phyloP scores from a whole-genome alignment of 441 rosid genomes.

The Erodium moschatum region DNA sequence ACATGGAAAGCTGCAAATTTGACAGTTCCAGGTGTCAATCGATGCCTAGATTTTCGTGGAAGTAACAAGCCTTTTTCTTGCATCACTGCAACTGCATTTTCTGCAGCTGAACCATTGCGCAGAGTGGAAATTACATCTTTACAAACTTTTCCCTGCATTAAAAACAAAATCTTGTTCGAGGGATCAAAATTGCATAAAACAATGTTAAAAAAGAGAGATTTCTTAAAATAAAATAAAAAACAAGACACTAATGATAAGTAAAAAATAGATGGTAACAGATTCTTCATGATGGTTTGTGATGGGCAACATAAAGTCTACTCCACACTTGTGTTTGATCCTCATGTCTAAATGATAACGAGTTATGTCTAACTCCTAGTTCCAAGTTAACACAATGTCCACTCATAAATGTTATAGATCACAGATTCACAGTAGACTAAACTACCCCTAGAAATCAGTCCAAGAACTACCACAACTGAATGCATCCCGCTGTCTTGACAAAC shows the following conservation, averaged over 20 bases:
- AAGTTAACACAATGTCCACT: too few relatives aligned
- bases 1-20: conserved; percentile 85
- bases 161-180: neutral
- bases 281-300: neutral
- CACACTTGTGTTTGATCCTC: too few relatives aligned
- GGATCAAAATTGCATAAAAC: neutral
- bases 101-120: conserved; percentile 68
- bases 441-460: too few relatives aligned
- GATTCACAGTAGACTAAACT: too few relatives aligned
- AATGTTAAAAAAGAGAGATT: neutral
- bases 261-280: neutral
- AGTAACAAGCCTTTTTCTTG: conserved; percentile 68
- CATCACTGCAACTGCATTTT: conserved; percentile 70
- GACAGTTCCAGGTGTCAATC: conserved; percentile 87
- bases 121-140: conserved; percentile 54
- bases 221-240: neutral
- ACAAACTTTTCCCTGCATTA: conserved; percentile 52
- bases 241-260: neutral
- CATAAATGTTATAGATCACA: too few relatives aligned
- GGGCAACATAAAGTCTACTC: neutral
- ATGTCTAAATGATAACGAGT: too few relatives aligned
- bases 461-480: too few relatives aligned
- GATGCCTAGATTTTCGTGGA: conserved; percentile 70
- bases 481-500: too few relatives aligned
- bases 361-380: too few relatives aligned